These are phyloP conservation scores for Lachancea sp. DNA, from an alignment of 805 yeast genomes.

Conservation along the genomic window DNA sequence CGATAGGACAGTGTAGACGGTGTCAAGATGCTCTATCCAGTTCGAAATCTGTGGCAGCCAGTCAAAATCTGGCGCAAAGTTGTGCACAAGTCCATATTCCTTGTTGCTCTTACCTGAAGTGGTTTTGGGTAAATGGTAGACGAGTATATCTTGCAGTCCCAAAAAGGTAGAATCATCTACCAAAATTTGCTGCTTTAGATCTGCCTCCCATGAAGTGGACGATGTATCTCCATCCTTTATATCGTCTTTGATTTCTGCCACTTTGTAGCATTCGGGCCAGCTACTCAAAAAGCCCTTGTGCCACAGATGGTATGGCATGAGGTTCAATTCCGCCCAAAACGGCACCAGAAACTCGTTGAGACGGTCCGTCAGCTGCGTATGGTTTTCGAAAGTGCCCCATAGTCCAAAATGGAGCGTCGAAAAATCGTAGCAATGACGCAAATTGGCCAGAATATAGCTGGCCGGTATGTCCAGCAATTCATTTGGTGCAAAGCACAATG, in stretches of 20 bases:
- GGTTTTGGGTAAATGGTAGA: conserved; percentile 26
- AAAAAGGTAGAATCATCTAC: conserved; percentile 25
- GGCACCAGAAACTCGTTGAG: conserved; percentile 29
- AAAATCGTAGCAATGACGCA: conserved; percentile 26
- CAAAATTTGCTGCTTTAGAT: conserved; percentile 22
- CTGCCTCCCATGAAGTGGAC: conserved; percentile 22
- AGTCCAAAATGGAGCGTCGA: conserved; percentile 21
- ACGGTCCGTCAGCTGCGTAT: conserved; percentile 20
- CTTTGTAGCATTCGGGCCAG: conserved; percentile 22
- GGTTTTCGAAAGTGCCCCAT: conserved; percentile 23
- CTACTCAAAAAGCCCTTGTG: conserved; percentile 20
- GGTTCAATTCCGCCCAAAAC: conserved; percentile 28
- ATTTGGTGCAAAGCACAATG: conserved; percentile 19
- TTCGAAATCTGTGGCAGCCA: conserved; percentile 25
- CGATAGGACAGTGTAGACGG: conserved; percentile 23
- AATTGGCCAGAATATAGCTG: conserved; percentile 19
- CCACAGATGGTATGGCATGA: conserved; percentile 20
- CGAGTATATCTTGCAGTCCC: conserved; percentile 26
- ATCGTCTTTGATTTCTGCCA: conserved; percentile 17
- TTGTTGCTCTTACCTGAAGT: conserved; percentile 13
- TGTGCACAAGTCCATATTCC: conserved; percentile 25
- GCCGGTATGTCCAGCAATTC: conserved; percentile 22
- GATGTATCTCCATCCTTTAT: not conserved
- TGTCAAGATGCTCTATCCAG: conserved; percentile 30
- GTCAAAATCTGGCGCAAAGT: conserved; percentile 21